Evolutionary conservation across 352 stramenopile genomes (phyloP), one percentile per base, ranked within the genome.

Genomic region (Pythium chondricola): DNA sequence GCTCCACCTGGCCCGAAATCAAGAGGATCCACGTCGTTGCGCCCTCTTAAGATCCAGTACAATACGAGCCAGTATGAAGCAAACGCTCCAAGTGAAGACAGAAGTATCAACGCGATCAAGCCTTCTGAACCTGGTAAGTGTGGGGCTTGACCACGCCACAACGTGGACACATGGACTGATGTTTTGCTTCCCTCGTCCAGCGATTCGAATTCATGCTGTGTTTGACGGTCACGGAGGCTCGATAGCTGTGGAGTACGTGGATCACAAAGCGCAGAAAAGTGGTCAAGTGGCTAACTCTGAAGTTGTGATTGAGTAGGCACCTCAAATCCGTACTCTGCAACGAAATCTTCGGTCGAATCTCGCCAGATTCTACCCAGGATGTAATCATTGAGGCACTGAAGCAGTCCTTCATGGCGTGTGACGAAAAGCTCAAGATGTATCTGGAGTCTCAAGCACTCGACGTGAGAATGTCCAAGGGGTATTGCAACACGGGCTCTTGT

Each of bases 161-260:
- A n/a, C n/a, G n/a, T n/a, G n/a, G n/a, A n/a, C n/a, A n/a, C n/a
- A n/a, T 29, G 20, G 2, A 11, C 22, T 21, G 21, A 17, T 32
- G 14, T 9, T 40, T 18, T 24, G 4, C 21, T 24, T 29, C 33
- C 40, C 4, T 42, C 1, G 16, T 5, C 11, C 29, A 81, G 69
- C 46, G 8, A 48, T 87, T 40, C 69, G 65, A 30, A 50, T 86
- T 6, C 65, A 74, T 38, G 75, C 71, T 26, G 71, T 88, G 1
- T 74, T 88, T 35, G 79, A 91, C 46, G 79, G 74, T 0, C 79
- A 91, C 31, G 79, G 79, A 24, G 79, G 79, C 2, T 63, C 65
- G 2, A 63, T 84, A 38, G 74, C 79, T 22, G 79, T 86, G 10
- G 70, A 91, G 72, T 72, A 36, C 22, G 43, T 40, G 3, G 21